These are phyloP conservation scores for Alternaria triticina DNA, from an alignment of 2,329 filamentous ascomycete genomes.

Conservation along the genomic window DNA sequence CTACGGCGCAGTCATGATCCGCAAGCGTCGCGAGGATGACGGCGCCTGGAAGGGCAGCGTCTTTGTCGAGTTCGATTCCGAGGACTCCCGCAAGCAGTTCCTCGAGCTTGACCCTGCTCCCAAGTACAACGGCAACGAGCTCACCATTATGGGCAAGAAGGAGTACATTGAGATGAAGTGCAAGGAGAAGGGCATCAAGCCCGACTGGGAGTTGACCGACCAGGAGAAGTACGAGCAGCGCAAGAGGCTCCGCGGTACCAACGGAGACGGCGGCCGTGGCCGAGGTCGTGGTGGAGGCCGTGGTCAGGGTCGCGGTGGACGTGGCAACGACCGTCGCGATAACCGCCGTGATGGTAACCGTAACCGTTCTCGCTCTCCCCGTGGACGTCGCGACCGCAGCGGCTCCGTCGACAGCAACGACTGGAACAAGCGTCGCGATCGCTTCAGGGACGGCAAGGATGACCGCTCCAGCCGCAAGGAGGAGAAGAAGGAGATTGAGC, in stretches of 20 bases:
- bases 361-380: slow-evolving; percentile 28
- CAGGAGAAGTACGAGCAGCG: slow-evolving; percentile 18
- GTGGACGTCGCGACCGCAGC: slow-evolving; percentile 33
- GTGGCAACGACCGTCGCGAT: slow-evolving; percentile 26
- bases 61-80: slow-evolving; percentile 87
- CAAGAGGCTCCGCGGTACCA: slow-evolving; percentile 18
- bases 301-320: slow-evolving; percentile 34
- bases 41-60: slow-evolving; percentile 93
- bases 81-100: slow-evolving; percentile 81
- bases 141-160: slow-evolving; percentile 86
- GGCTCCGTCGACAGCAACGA: slow-evolving; percentile 30
- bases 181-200: slow-evolving; percentile 54
- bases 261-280: slow-evolving; percentile 40
- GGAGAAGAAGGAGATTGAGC: slow-evolving; percentile 31
- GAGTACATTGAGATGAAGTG: slow-evolving; percentile 71
- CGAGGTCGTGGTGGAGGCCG: slow-evolving; percentile 39
- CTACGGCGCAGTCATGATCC: slow-evolving; percentile 80
- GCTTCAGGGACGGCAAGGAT: slow-evolving; percentile 44
- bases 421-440: slow-evolving; percentile 40
- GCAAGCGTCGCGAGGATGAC: slow-evolving; percentile 75
- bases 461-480: slow-evolving; percentile 28
- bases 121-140: slow-evolving; percentile 79
- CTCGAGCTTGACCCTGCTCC: slow-evolving; percentile 80
- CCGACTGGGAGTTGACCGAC: slow-evolving; percentile 49
- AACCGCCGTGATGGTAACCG: slow-evolving; percentile 33